Conservation (phyloP, 192 early-diverging fungal genomes). For the Chytriomyces hyalinus region DNA sequence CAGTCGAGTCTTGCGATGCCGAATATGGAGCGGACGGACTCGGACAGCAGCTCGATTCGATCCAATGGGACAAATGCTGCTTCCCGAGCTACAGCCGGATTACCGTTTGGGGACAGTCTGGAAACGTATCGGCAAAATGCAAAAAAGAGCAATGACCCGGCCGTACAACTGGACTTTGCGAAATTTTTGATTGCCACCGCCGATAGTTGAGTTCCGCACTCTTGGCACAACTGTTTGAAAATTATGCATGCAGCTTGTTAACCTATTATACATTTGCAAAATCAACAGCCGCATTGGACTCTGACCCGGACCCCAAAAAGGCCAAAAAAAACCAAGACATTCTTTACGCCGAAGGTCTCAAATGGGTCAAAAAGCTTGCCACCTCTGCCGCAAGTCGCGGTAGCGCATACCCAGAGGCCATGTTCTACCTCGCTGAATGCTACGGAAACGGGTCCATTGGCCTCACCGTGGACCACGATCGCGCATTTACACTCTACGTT, state of each 20-base stretch:
- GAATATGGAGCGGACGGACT: constrained; percentile 7
- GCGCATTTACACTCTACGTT: constrained; percentile 90
- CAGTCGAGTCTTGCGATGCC: background rate
- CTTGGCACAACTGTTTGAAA: background rate
- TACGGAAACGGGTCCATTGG: constrained; percentile 86
- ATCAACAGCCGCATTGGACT: constrained; percentile 31
- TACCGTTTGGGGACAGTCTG: constrained; percentile 27
- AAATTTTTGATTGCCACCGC: constrained; percentile 85
- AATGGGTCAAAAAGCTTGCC: constrained; percentile 84
- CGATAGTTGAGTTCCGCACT: constrained; percentile 47
- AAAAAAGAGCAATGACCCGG: constrained; percentile 29
- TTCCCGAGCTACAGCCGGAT: background rate
- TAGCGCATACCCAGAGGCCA: constrained; percentile 82
- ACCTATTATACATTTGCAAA: background rate
- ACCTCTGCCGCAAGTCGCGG: constrained; percentile 56
- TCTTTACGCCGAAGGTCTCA: constrained; percentile 80
- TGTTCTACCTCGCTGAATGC: constrained; percentile 89
- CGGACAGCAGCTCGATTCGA: constrained; percentile 31
- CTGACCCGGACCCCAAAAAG: constrained; percentile 62
- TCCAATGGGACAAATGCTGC: constrained; percentile 19
- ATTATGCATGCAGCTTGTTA: background rate
- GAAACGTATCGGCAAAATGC: constrained; percentile 37
- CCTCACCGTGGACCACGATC: constrained; percentile 79
- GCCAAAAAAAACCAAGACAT: constrained; percentile 75
- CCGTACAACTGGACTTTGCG: constrained; percentile 64